Evolutionary conservation across 2,329 filamentous ascomycete species (phyloP), one percentile per base, ranked within the genome.

Genomic region (Xylariaceae sp.): DNA sequence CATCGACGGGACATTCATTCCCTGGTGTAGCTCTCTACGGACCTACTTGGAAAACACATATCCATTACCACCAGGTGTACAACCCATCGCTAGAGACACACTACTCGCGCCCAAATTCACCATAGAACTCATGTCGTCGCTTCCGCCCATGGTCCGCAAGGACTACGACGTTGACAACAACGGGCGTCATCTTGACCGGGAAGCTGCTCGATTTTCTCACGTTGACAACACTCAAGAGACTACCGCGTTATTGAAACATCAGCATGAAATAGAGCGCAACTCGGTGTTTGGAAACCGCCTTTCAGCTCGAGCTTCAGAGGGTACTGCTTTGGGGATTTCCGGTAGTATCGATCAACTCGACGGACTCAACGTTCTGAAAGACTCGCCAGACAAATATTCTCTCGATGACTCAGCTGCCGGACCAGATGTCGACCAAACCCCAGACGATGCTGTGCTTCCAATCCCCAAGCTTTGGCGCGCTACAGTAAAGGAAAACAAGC

Each of bases 1-100:
- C 1, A 83, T 92, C 34, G 91, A 96, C 66, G 90, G 89, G 34
- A 84, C 84, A 31, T 94, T 93, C 60, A 73, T 93, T 44, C 83
- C 87, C 7, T 97, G 92, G 92, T 79, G 83, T 16, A 75, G 83
- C 5, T 79, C 79, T 41, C 77, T 99, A 36, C 81, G 81, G 56
- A 79, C 83, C 47, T 78, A 82, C 57, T 72, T 97, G 12, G 71
- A 90, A 18, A 75, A 84, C 46, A 70, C 80, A 12, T 87, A 84
- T 61, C 90, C 92, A 12, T 77, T 93, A 0, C 84, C 88, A 0
- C 69, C 76, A n/a, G 83, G 80, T 2, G 55, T 87, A 39, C 68
- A 79, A 33, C 87, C 89, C 13, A 88, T 97, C 60, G 82, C 89
- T 10, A 82, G 89, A 38, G 80, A 90, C 58, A 80, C 83, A 14